These are phyloP conservation scores for Plantago ovata DNA, from an alignment of 257 asterid species.

Conservation along the genomic window DNA sequence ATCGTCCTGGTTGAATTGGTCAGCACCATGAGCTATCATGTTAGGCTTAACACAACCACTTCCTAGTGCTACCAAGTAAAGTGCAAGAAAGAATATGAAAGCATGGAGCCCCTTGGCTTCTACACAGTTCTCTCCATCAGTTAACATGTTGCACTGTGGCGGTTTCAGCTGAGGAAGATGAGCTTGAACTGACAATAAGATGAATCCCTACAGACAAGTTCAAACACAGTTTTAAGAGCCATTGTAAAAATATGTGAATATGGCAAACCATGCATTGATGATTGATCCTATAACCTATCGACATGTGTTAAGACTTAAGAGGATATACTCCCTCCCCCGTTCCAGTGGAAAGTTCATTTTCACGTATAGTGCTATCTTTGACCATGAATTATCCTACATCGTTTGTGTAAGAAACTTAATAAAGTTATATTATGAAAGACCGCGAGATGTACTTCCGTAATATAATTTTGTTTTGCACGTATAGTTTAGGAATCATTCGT, in stretches of 20 bases:
- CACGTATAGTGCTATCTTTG: no score
- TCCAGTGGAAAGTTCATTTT: no score
- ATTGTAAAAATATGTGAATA: no score
- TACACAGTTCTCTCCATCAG: constrained; percentile 33
- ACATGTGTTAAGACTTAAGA: background rate
- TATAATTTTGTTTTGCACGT: no score
- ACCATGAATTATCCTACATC: no score
- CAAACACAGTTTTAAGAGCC: background rate
- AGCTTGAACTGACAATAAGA: constrained; percentile 84
- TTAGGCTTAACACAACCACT: constrained; percentile 98
- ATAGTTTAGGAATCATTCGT: no score
- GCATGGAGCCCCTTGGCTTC: constrained; percentile 74
- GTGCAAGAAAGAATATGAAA: constrained; percentile 65
- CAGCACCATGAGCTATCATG: constrained; percentile 97
- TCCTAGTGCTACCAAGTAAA: constrained; percentile 87
- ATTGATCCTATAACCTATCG: no score
- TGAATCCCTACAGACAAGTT: constrained; percentile 44
- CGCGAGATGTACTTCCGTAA: no score
- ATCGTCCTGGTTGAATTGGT: constrained; percentile 52
- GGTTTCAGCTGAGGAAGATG: constrained; percentile 90
- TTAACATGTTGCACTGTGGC: constrained; percentile 54
- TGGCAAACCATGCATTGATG: background rate
- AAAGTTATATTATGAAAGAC: no score
- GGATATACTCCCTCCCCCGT: background rate
- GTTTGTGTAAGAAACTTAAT: background rate